Evolutionary conservation across 306 rosid species (phyloP).

Genomic region (Ochetophila trinervis): DNA sequence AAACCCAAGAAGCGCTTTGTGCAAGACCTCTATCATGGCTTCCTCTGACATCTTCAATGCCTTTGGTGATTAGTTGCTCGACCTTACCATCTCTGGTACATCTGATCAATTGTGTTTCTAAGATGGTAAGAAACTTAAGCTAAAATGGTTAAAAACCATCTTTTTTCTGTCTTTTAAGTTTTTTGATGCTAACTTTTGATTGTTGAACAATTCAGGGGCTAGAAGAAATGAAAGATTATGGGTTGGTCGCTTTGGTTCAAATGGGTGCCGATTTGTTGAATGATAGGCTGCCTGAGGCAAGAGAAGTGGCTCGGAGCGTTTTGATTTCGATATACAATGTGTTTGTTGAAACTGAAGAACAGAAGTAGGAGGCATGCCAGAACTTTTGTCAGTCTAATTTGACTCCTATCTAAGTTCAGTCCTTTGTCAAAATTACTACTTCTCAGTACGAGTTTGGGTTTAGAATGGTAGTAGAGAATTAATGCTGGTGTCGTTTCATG

Average conservation of each 20-base stretch:
- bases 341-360: too few species aligned
- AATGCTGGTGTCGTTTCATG: too few species aligned
- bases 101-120: conserved; percentile 75
- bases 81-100: conserved; percentile 51
- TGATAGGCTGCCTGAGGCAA: too few species aligned
- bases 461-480: too few species aligned
- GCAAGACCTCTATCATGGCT: conserved; percentile 96
- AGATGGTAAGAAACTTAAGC: conserved; percentile 49
- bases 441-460: too few species aligned
- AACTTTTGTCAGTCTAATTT: too few species aligned
- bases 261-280: conserved; percentile 69
- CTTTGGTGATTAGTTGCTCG: conserved; percentile 68
- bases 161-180: background rate
- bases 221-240: conserved; percentile 69
- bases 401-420: too few species aligned
- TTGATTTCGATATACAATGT: too few species aligned
- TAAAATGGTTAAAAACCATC: background rate
- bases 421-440: too few species aligned
- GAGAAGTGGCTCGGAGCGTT: too few species aligned
- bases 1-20: conserved; percentile 87
- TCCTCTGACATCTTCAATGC: conserved; percentile 70
- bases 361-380: too few species aligned
- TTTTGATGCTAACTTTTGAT: background rate
- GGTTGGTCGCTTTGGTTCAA: conserved; percentile 55
- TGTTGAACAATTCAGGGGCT: conserved; percentile 43